A percentile compares a stretch with the other conserved stretches of the same genome.
Conservation (phyloP, 2,329 filamentous ascomycete genomes). For the Annulohypoxylon truncatum region DNA sequence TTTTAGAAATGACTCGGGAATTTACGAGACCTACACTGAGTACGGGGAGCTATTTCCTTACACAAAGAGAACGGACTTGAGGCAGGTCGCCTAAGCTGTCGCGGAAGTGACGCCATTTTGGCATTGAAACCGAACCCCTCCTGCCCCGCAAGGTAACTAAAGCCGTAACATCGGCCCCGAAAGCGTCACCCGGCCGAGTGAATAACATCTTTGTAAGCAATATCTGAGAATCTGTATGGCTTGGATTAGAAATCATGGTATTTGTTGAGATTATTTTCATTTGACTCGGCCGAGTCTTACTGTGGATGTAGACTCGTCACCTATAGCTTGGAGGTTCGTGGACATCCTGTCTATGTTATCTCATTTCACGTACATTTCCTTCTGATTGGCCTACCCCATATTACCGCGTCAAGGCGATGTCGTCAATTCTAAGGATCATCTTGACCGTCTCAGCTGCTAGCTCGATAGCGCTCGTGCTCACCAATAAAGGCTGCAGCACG, state of each 20-base stretch:
- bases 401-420: conserved; percentile 73
- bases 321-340: conserved; percentile 10
- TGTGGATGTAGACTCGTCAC: not conserved
- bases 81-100: conserved; percentile 8
- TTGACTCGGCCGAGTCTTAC: conserved; percentile 1
- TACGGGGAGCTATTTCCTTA: not conserved
- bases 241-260: not conserved
- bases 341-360: conserved; percentile 26
- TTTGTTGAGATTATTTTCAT: conserved; percentile 14
- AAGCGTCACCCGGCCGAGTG: not conserved
- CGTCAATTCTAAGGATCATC: conserved; percentile 81
- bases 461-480: conserved; percentile 97
- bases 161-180: conserved; percentile 21
- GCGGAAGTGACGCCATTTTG: conserved; percentile 33
- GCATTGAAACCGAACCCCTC: conserved; percentile 25
- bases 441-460: conserved; percentile 98
- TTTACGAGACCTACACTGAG: not conserved
- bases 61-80: not conserved
- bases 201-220: not conserved
- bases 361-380: conserved; percentile 37
- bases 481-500: conserved; percentile 92
- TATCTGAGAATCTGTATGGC: not conserved
- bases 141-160: conserved; percentile 15
- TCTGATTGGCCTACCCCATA: conserved; percentile 13
- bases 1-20: not conserved